Conservation (phyloP, 768 basidiomycete species). For the Kwoniella sp. region DNA sequence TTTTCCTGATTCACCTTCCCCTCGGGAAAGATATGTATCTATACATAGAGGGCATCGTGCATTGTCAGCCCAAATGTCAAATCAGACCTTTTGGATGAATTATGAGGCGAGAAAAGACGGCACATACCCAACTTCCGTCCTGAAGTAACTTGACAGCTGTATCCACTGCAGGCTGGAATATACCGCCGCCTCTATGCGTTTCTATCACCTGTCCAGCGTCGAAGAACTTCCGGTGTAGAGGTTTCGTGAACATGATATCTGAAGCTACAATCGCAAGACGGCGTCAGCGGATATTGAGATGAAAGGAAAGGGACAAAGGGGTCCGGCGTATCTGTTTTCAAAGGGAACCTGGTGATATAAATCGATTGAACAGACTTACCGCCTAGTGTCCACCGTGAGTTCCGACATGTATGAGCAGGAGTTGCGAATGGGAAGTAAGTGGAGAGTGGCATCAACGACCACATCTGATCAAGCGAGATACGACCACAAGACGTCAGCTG, state of each 20-base stretch:
- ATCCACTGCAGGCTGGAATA: conserved; percentile 84
- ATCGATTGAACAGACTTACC: conserved; percentile 35
- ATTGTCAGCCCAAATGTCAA: background rate
- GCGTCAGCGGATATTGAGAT: too few species aligned
- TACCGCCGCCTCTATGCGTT: conserved; percentile 84
- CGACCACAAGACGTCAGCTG: conserved; percentile 56
- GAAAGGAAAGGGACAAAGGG: too few species aligned
- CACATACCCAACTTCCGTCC: conserved; percentile 80
- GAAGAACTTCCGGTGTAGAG: conserved; percentile 86
- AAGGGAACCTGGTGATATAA: too few species aligned
- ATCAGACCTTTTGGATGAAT: background rate
- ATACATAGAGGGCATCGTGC: too few species aligned
- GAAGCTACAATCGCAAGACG: conserved; percentile 28
- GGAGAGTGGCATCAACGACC: conserved; percentile 65
- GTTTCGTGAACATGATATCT: conserved; percentile 92
- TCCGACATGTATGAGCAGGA: conserved; percentile 34
- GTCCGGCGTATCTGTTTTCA: too few species aligned
- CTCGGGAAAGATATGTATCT: conserved; percentile 91
- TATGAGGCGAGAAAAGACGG: too few species aligned
- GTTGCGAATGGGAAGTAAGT: conserved; percentile 43
- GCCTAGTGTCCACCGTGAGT: conserved; percentile 83
- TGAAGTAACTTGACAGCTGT: conserved; percentile 77
- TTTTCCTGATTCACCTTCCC: conserved; percentile 76
- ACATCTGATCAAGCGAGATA: conserved; percentile 79
- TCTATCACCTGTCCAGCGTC: conserved; percentile 86